A percentile compares a stretch with the other conserved stretches of the same genome.
phyloP scores from a whole-genome alignment of 2,329 filamentous ascomycete species.

The Pezicula neosporulosa region DNA sequence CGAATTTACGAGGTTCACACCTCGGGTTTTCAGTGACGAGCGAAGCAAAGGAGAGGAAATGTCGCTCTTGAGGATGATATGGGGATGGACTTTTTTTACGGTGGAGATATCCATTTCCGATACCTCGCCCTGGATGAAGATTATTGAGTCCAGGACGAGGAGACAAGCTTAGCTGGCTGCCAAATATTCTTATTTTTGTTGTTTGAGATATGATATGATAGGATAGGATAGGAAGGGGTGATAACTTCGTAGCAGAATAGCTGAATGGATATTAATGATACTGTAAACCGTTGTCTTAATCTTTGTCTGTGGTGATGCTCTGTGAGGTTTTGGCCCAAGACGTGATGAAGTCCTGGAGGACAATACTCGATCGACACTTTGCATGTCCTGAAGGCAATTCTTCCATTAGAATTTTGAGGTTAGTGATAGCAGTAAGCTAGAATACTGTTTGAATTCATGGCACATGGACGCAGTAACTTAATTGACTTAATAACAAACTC shows the following conservation, averaged over 20 bases:
- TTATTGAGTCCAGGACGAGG: neutral
- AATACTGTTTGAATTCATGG: slow-evolving; percentile 30
- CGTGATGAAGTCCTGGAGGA: too few species aligned
- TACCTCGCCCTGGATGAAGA: neutral
- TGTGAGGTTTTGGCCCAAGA: too few species aligned
- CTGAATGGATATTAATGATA: slow-evolving; percentile 13
- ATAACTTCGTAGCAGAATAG: slow-evolving; percentile 6
- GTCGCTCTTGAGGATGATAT: neutral
- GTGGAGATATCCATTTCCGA: slow-evolving; percentile 12
- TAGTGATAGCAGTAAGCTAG: too few species aligned
- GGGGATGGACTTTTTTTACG: slow-evolving; percentile 3
- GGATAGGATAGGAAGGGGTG: neutral
- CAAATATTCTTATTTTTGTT: neutral
- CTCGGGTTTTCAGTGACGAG: neutral
- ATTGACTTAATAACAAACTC: too few species aligned
- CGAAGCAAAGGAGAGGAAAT: neutral
- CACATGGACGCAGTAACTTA: too few species aligned
- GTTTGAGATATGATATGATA: neutral
- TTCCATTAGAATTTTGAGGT: too few species aligned
- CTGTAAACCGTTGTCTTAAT: too few species aligned
- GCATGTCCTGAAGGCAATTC: too few species aligned
- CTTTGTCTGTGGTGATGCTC: too few species aligned
- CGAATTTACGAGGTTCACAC: neutral
- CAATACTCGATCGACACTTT: too few species aligned
- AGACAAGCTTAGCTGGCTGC: neutral